phyloP scores from a whole-genome alignment of 139 green algal genomes.

The Haematococcus lacustris region DNA sequence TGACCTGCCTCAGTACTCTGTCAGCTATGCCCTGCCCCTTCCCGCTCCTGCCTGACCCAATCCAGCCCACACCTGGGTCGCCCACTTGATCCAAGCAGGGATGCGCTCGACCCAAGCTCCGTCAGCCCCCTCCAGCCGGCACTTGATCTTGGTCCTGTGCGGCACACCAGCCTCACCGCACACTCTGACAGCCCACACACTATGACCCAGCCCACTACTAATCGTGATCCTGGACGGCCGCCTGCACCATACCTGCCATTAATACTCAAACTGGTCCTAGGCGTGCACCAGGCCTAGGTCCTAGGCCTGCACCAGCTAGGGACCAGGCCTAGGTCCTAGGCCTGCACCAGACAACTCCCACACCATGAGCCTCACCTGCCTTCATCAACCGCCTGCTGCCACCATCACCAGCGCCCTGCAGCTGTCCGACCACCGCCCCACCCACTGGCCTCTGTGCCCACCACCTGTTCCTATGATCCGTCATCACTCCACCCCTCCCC shows the following conservation, averaged over 20 bases:
- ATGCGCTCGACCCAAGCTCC: slow-evolving; percentile 85
- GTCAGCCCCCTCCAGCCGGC: slow-evolving; percentile 63
- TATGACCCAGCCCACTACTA: neutral
- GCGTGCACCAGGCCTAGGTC: neutral
- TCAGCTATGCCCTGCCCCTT: neutral
- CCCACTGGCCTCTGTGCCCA: too few relatives aligned
- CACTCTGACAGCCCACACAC: neutral
- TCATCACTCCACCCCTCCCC: too few relatives aligned
- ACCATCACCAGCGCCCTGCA: too few relatives aligned
- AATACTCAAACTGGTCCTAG: neutral
- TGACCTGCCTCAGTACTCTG: neutral
- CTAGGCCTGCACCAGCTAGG: neutral
- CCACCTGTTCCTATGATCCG: too few relatives aligned
- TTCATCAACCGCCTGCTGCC: too few relatives aligned
- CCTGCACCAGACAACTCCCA: too few relatives aligned
- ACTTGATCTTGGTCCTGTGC: slow-evolving; percentile 79
- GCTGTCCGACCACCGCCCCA: too few relatives aligned
- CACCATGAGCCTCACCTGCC: too few relatives aligned
- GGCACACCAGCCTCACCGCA: neutral
- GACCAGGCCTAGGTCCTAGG: neutral
- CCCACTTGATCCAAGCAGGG: slow-evolving; percentile 92
- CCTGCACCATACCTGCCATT: too few relatives aligned
- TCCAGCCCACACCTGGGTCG: slow-evolving; percentile 46
- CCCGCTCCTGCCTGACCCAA: neutral
- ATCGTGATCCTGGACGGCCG: neutral